A percentile compares a stretch with the other conserved stretches of the same genome.
These are phyloP conservation scores for Colletotrichum scovillei DNA, from an alignment of 2,329 filamentous ascomycete species.

Conservation along the genomic window DNA sequence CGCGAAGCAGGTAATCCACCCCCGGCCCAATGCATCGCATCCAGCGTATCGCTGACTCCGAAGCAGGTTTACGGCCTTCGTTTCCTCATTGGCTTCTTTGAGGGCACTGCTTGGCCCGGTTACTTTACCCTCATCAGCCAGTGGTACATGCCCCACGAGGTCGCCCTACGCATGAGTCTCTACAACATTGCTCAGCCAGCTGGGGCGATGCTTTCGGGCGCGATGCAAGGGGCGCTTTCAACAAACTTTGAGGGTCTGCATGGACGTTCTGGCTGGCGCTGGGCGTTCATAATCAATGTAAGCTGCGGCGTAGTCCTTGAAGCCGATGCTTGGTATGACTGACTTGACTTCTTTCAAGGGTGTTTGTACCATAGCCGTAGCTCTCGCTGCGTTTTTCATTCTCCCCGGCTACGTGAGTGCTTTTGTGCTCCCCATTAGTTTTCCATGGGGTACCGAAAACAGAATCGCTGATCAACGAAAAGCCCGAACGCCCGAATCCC, in stretches of 20 bases:
- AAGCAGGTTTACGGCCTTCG: constrained; percentile 54
- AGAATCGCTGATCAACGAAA: background rate
- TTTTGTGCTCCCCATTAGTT: no score
- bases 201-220: constrained; percentile 66
- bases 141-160: constrained; percentile 51
- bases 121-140: constrained; percentile 51
- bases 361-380: constrained; percentile 15
- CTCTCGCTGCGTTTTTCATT: constrained; percentile 25
- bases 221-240: constrained; percentile 63
- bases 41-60: no score
- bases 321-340: fast-evolving
- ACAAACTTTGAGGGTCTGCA: constrained; percentile 62
- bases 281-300: constrained; percentile 54
- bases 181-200: constrained; percentile 63
- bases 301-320: fast-evolving
- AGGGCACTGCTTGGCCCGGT: constrained; percentile 44
- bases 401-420: constrained; percentile 19
- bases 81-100: constrained; percentile 55
- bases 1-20: constrained; percentile 24
- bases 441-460: no score
- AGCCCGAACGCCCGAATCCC: constrained; percentile 24
- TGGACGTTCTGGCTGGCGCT: constrained; percentile 53
- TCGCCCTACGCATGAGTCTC: constrained; percentile 62
- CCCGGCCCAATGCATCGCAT: no score
- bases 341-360: background rate